phyloP scores from a whole-genome alignment of 768 basidiomycete species.

The Royoungia palumana region DNA sequence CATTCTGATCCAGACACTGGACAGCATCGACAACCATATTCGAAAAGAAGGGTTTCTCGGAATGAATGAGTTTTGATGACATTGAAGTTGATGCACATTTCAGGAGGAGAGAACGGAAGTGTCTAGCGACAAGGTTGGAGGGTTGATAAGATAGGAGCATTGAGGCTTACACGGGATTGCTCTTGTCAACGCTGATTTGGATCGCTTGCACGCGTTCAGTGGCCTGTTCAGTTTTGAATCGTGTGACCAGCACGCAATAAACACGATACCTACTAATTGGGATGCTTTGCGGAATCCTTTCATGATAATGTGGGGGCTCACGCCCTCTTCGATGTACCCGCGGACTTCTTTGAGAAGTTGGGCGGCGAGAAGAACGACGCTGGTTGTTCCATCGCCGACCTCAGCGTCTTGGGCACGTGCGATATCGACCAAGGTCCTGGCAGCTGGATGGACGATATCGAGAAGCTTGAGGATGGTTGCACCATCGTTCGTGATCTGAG shows the following conservation, averaged over 20 bases:
- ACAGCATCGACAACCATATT: slow-evolving; percentile 99
- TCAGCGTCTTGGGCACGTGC: slow-evolving; percentile 98
- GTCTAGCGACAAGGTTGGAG: slow-evolving; percentile 43
- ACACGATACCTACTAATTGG: slow-evolving; percentile 60
- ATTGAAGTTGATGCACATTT: slow-evolving; percentile 99
- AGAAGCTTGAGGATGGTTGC: slow-evolving; percentile 97
- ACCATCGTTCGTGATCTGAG: slow-evolving; percentile 99
- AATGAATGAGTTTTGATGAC: slow-evolving; percentile 99
- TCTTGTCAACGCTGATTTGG: slow-evolving; percentile 86
- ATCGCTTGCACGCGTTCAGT: slow-evolving; percentile 84
- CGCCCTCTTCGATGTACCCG: slow-evolving; percentile 91
- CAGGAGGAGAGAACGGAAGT: slow-evolving; percentile 89
- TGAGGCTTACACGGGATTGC: slow-evolving; percentile 77
- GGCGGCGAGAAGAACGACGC: slow-evolving; percentile 90
- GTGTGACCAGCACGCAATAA: slow-evolving; percentile 4
- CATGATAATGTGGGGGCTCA: slow-evolving; percentile 97
- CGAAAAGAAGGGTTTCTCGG: slow-evolving; percentile 98
- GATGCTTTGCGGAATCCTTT: slow-evolving; percentile 90
- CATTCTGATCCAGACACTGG: slow-evolving; percentile 84
- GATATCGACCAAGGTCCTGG: slow-evolving; percentile 96
- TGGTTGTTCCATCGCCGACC: slow-evolving; percentile 97
- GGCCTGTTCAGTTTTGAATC: slow-evolving; percentile 48
- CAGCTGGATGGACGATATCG: slow-evolving; percentile 97
- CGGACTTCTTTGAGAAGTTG: slow-evolving; percentile 93
- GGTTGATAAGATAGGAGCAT: background rate